Evolutionary conservation across 2,329 filamentous ascomycete species (phyloP).

Genomic region (Arthrobotrys entomopaga): DNA sequence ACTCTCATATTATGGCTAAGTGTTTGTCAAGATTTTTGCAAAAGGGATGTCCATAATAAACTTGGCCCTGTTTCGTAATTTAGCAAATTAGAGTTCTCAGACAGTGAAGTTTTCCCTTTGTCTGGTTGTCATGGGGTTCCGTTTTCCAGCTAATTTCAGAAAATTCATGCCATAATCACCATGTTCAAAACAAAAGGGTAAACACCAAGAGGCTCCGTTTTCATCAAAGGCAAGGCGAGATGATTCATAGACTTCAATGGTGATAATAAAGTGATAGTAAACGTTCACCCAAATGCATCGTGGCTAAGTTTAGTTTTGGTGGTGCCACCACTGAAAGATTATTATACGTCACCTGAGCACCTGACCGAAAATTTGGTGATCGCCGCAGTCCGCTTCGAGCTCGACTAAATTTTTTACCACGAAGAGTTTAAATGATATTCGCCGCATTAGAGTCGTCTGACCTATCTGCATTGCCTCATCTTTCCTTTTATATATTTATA

Average conservation of each 20-base stretch:
- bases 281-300: not conserved
- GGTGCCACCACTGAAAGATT: conserved; percentile 19
- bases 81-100: not conserved
- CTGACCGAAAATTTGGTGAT: conserved; percentile 25
- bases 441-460: conserved; percentile 47
- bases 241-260: not conserved
- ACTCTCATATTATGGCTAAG: no score
- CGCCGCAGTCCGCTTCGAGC: conserved; percentile 14
- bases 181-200: not conserved
- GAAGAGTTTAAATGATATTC: conserved; percentile 31
- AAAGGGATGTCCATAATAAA: not conserved
- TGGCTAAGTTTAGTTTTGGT: not conserved
- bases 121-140: no score
- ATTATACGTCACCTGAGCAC: conserved; percentile 37
- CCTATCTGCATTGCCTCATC: conserved; percentile 35
- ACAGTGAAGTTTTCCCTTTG: no score
- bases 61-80: not conserved
- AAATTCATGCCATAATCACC: not conserved
- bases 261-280: not conserved
- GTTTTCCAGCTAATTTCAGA: no score
- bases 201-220: no score
- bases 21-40: no score
- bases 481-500: not conserved
- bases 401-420: conserved; percentile 9
- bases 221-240: no score